Base-by-base conservation (phyloP, 495 filamentous ascomycete species). In the Saxispiralis lemnorum region DNA sequence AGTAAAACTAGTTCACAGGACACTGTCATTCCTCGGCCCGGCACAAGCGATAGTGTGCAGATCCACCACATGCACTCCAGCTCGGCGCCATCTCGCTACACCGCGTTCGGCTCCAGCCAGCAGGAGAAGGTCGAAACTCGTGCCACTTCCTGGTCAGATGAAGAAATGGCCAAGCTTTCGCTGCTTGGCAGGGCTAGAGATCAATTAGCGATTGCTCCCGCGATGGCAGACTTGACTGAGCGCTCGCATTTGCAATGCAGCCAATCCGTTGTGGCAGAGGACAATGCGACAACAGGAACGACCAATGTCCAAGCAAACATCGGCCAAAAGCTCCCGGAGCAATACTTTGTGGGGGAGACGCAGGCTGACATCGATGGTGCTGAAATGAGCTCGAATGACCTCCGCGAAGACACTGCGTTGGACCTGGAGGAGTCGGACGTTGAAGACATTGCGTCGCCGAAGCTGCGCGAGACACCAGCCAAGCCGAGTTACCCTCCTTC, bases 71-170 rank as follows among this genome's bases (percentile, higher is more conserved):
- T 47, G 10, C 51, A 60, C 18, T 53, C 53, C 15, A 61, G 56
- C 43, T 63, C 60, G 7, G 57, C 51, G 12, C 60, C 56, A 13
- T 63, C 60, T 3, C 54, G 55, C 31, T 46, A 49, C 20, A 56
- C 54, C 6, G 54, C 56, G 21, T 57, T 62, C 39, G 50, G 52
- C 1, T 63, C 59, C 33, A 62, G 59, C 37, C 58, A 51, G 35
- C 51, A 51, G 7, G 48, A 48, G 33, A 39, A 55, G 33, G 49
- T 56, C n/a, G 59, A 62, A 43, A 62, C 59, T n/a, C 46, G 61
- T 19, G 59, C 59, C 2, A 63, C 60, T 13, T 63, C 60, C 1
- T 63, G 57, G 53, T 60, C 51, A 28, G 56, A 52, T 35, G 49
- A 52, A 38, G 49, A 52, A 24, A 14, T 52, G 17, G 49, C 45